phyloP scores from a whole-genome alignment of 148 eudicot species.

The Camellia japonica region DNA sequence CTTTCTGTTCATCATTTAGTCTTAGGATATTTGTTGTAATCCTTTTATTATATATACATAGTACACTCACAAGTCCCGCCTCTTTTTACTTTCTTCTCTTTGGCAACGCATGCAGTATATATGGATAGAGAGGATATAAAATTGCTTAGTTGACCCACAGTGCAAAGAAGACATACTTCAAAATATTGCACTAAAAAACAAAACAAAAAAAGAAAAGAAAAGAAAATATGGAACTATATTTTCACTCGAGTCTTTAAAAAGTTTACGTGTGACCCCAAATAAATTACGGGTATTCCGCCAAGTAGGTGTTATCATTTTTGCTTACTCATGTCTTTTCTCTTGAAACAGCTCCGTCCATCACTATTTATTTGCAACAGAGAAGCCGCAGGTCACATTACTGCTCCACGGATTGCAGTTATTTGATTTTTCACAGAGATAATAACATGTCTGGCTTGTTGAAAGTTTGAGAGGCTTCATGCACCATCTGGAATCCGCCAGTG shows the following conservation, averaged over 20 bases:
- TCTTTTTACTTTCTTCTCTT: not conserved
- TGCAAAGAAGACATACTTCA: not conserved
- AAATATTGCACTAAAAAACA: not conserved
- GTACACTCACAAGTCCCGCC: not conserved
- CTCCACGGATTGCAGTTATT: not conserved
- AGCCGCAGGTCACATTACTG: not conserved
- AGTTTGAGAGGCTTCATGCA: not conserved
- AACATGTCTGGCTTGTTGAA: constrained; percentile 12
- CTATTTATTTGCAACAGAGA: not conserved
- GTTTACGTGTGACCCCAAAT: too few relatives aligned
- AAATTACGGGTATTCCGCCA: not conserved
- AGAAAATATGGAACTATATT: not conserved
- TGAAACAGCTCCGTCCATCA: not conserved
- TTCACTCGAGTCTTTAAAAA: not conserved
- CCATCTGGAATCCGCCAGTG: not conserved
- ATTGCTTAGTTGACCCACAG: not conserved
- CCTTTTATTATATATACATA: not conserved
- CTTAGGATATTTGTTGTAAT: not conserved
- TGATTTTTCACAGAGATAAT: not conserved
- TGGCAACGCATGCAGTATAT: not conserved
- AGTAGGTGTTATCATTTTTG: not conserved
- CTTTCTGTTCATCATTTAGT: not conserved
- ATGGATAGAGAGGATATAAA: not conserved
- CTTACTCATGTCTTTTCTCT: not conserved
- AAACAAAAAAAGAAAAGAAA: not conserved